A percentile compares a stretch with the other conserved stretches of the same genome.
phyloP scores from a whole-genome alignment of 2,329 filamentous ascomycete genomes.

The Lachnellula suecica region DNA sequence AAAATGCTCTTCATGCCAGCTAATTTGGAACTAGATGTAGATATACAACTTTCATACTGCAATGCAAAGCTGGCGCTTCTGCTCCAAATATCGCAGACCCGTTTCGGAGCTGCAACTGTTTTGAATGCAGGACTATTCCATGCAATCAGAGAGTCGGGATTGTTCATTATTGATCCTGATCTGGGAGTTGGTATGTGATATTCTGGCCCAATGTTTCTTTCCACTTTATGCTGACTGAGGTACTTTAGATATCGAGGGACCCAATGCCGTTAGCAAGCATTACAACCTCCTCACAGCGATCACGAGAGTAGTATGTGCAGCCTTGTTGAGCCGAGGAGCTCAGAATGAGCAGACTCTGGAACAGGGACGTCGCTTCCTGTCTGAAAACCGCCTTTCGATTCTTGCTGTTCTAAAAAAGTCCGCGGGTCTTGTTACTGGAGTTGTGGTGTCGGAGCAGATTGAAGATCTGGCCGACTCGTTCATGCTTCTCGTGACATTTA shows the following conservation, averaged over 20 bases:
- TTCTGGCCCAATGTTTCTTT: constrained; percentile 1
- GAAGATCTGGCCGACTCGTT: constrained; percentile 82
- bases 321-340: constrained; percentile 76
- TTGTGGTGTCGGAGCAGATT: constrained; percentile 53
- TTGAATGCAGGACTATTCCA: constrained; percentile 87
- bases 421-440: constrained; percentile 66
- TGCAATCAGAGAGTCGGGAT: constrained; percentile 74
- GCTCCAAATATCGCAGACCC: constrained; percentile 79
- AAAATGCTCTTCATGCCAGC: constrained; percentile 10
- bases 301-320: constrained; percentile 77
- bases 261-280: constrained; percentile 32
- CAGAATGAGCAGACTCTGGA: constrained; percentile 73
- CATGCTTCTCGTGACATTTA: constrained; percentile 78
- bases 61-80: constrained; percentile 80
- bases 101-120: constrained; percentile 81
- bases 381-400: constrained; percentile 79
- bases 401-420: constrained; percentile 88
- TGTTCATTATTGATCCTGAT: constrained; percentile 90
- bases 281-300: constrained; percentile 81
- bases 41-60: constrained; percentile 43
- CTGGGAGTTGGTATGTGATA: constrained; percentile 67
- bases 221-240: constrained; percentile 4
- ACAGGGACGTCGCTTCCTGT: constrained; percentile 77
- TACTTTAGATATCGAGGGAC: constrained; percentile 32
- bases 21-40: constrained; percentile 32